These are phyloP conservation scores for Chaetoscypha palmicola DNA, from an alignment of 2,329 filamentous ascomycete species.

Conservation along the genomic window DNA sequence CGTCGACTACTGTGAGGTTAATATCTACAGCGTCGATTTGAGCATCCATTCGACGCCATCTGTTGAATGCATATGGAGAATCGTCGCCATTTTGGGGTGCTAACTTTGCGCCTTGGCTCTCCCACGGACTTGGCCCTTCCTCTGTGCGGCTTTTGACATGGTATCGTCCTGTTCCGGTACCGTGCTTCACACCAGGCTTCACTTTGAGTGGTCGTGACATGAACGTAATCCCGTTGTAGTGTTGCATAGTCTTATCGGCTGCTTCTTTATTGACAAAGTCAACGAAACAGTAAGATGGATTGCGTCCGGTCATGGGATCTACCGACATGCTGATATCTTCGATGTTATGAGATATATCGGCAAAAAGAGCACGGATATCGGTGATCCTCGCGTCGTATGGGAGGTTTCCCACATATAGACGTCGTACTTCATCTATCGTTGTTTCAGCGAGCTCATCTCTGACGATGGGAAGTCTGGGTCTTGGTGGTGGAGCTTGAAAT, in stretches of 20 bases:
- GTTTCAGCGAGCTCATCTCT: constrained; percentile 9
- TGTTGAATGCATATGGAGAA: constrained; percentile 14
- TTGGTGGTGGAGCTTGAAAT: background rate
- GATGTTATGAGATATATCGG: constrained; percentile 34
- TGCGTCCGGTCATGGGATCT: constrained; percentile 60
- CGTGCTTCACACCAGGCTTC: constrained; percentile 47
- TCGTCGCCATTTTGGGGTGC: background rate
- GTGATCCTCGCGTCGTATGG: constrained; percentile 45
- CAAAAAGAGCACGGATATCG: constrained; percentile 43
- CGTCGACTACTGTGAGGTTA: constrained; percentile 22
- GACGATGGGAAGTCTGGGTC: background rate
- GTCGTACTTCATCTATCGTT: constrained; percentile 23
- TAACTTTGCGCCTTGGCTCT: background rate
- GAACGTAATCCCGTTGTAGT: constrained; percentile 47
- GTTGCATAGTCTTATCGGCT: constrained; percentile 50
- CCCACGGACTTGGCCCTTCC: background rate
- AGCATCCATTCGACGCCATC: constrained; percentile 21
- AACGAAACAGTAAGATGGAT: constrained; percentile 70
- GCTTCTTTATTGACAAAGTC: constrained; percentile 53
- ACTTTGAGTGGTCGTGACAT: constrained; percentile 55
- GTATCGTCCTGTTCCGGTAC: constrained; percentile 12
- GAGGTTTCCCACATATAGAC: constrained; percentile 49
- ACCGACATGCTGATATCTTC: constrained; percentile 61
- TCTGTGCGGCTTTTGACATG: background rate
- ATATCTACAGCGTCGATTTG: constrained; percentile 11